Conservation (phyloP, 768 basidiomycete genomes). For the Leccinum arenicola region DNA sequence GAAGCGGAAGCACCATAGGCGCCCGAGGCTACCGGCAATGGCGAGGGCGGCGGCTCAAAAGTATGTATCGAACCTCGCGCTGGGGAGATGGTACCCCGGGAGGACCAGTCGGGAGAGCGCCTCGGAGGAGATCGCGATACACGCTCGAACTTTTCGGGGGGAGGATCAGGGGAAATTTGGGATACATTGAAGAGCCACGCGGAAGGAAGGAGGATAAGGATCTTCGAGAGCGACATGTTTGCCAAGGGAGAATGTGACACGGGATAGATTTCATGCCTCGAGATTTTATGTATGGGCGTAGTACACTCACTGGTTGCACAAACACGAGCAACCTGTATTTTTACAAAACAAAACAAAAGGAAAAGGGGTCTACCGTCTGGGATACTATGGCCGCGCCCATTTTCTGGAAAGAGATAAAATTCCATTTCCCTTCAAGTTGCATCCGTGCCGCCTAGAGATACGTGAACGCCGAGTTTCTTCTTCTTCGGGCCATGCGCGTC, state of each 20-base stretch:
- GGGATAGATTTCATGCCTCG: background rate
- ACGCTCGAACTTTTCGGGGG: too few relatives aligned
- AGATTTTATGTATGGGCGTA: background rate
- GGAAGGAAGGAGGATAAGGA: background rate
- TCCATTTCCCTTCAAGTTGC: too few relatives aligned
- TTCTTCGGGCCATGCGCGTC: constrained; percentile 21
- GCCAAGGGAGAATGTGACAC: background rate
- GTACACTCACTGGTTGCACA: too few relatives aligned
- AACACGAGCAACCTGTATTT: too few relatives aligned
- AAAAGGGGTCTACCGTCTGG: too few relatives aligned
- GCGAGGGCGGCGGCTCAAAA: background rate
- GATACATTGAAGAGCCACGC: background rate
- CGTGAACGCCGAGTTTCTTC: constrained; percentile 59
- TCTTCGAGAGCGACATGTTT: background rate
- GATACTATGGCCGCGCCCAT: too few relatives aligned
- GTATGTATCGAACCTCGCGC: background rate
- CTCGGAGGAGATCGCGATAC: background rate
- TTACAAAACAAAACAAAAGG: too few relatives aligned
- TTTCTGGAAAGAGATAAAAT: too few relatives aligned
- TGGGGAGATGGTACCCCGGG: background rate
- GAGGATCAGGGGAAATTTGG: background rate
- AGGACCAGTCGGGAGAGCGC: background rate
- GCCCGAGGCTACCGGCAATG: background rate
- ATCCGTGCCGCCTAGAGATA: constrained; percentile 49
- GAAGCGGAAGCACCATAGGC: background rate